Conservation (phyloP, 495 filamentous ascomycete genomes). For the Trichoderma asperelloides region DNA sequence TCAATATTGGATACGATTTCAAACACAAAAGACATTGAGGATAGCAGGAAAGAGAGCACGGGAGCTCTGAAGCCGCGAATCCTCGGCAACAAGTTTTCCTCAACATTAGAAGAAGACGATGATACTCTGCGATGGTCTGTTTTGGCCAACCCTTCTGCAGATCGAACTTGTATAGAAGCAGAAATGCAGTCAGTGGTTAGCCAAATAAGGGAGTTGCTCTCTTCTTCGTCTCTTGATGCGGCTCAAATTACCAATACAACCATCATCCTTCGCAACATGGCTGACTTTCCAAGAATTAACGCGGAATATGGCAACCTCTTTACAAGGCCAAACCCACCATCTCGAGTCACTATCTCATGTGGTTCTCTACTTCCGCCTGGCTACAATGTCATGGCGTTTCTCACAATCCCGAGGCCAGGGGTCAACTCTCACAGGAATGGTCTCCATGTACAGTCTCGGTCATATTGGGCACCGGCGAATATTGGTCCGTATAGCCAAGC, state of each 20-base stretch:
- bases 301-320: slow-evolving; percentile 61
- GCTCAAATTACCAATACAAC: slow-evolving; percentile 62
- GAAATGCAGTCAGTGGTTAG: slow-evolving; percentile 26
- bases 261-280: slow-evolving; percentile 71
- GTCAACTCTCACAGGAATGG: slow-evolving; percentile 35
- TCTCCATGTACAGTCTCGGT: slow-evolving; percentile 85
- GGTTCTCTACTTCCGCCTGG: slow-evolving; percentile 48
- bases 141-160: neutral
- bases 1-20: slow-evolving; percentile 14
- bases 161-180: slow-evolving; percentile 20
- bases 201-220: slow-evolving; percentile 25
- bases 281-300: slow-evolving; percentile 68
- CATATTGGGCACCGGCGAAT: slow-evolving; percentile 97
- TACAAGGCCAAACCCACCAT: slow-evolving; percentile 68
- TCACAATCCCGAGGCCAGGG: slow-evolving; percentile 24
- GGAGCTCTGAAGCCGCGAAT: neutral
- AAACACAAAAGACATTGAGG: neutral
- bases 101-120: neutral
- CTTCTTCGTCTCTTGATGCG: slow-evolving; percentile 18
- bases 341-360: slow-evolving; percentile 73
- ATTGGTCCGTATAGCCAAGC: slow-evolving; percentile 97
- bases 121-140: neutral
- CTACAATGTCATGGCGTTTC: slow-evolving; percentile 46
- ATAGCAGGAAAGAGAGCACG: neutral
- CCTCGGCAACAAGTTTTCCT: neutral